Conservation (phyloP, 1,284 basidiomycete genomes). For the Ceratobasidium sp. region DNA sequence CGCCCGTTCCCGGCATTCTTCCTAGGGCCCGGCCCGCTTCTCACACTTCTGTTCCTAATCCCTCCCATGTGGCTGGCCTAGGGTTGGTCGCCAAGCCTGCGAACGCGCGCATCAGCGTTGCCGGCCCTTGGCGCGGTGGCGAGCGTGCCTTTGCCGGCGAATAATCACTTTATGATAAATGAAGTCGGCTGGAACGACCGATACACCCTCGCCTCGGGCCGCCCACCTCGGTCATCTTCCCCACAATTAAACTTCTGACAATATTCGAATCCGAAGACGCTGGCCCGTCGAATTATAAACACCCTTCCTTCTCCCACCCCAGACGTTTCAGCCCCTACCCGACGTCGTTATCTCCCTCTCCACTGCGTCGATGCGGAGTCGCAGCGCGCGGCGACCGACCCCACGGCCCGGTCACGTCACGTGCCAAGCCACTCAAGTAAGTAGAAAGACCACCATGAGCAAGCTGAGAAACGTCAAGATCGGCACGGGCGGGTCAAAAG, state of each 20-base stretch:
- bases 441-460: conserved; percentile 1
- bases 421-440: conserved; percentile 1
- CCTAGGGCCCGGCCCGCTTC: background rate
- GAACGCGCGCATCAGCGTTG: background rate
- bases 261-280: background rate
- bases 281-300: background rate
- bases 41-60: background rate
- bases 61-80: background rate
- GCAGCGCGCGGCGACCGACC: background rate
- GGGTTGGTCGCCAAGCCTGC: background rate
- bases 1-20: background rate
- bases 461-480: background rate
- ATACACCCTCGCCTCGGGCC: no score
- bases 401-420: conserved; percentile 1
- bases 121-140: background rate
- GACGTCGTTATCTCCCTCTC: background rate
- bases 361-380: conserved; percentile 14
- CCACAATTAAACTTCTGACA: background rate
- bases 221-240: no score
- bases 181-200: no score
- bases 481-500: conserved; percentile 5
- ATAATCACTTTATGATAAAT: no score
- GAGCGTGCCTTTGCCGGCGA: no score
- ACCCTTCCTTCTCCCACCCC: conserved; percentile 8
- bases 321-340: conserved; percentile 10